Evolutionary conservation across 768 basidiomycete genomes (phyloP).

Genomic region (Lactifluus rugatus): DNA sequence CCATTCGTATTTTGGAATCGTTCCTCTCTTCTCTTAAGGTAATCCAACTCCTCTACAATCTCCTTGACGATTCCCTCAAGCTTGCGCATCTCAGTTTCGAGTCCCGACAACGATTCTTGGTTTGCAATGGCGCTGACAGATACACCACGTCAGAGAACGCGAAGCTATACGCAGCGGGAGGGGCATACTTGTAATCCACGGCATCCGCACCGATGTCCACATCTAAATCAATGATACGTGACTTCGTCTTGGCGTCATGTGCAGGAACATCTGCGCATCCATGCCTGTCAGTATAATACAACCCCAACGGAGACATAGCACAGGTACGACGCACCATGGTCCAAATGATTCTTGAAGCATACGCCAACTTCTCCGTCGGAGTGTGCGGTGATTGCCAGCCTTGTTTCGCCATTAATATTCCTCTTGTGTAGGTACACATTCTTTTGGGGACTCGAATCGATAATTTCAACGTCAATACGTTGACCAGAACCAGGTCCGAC

Average conservation of each 20-base stretch:
- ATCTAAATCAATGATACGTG: conserved; percentile 80
- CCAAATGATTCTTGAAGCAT: conserved; percentile 79
- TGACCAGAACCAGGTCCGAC: conserved; percentile 67
- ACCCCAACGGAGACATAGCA: not conserved
- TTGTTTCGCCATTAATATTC: conserved; percentile 81
- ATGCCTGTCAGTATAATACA: not conserved
- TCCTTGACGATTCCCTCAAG: conserved; percentile 92
- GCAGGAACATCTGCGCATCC: conserved; percentile 13
- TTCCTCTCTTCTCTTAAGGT: conserved; percentile 84
- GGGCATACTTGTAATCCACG: conserved; percentile 90
- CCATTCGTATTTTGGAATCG: conserved; percentile 83
- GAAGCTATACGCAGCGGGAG: not conserved
- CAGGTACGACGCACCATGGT: conserved; percentile 47
- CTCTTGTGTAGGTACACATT: conserved; percentile 90
- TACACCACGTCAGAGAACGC: not conserved
- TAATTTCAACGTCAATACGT: conserved; percentile 87
- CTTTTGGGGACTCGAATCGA: conserved; percentile 74
- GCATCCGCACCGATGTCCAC: conserved; percentile 98
- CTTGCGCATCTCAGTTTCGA: conserved; percentile 98
- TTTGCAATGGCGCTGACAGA: conserved; percentile 84
- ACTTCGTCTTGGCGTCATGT: conserved; percentile 40
- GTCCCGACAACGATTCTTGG: conserved; percentile 88
- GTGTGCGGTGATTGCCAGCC: conserved; percentile 90
- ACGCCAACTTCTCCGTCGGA: conserved; percentile 92
- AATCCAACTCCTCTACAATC: conserved; percentile 86